These are phyloP conservation scores for Pleurozium schreberi DNA, from an alignment of 225 moss, liverwort and hornwort genomes.

Conservation along the genomic window DNA sequence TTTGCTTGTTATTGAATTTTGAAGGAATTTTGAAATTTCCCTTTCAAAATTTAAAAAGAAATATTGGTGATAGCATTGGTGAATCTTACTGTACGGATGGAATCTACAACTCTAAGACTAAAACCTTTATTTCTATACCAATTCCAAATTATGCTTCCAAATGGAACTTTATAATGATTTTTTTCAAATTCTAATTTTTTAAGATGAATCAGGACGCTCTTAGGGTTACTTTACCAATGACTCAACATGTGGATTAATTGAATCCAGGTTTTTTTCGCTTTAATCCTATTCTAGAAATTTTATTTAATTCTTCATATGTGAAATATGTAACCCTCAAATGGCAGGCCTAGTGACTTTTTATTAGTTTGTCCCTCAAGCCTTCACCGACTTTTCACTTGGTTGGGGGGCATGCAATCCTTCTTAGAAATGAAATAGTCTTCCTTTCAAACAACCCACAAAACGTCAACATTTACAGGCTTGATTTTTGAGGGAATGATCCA, in stretches of 20 bases:
- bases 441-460: rapidly evolving
- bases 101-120: too few relatives aligned
- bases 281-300: not conserved
- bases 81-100: too few relatives aligned
- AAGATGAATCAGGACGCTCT: too few relatives aligned
- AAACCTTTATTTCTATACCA: too few relatives aligned
- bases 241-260: not conserved
- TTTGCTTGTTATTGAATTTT: too few relatives aligned
- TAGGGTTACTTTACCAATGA: too few relatives aligned
- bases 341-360: rapidly evolving
- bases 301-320: not conserved
- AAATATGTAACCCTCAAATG: not conserved
- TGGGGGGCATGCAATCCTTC: not conserved
- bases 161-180: too few relatives aligned
- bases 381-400: not conserved
- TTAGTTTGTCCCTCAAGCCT: rapidly evolving
- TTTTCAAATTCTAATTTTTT: too few relatives aligned
- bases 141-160: too few relatives aligned
- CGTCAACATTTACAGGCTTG: rapidly evolving
- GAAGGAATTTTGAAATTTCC: too few relatives aligned
- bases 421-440: not conserved
- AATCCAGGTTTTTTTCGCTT: not conserved
- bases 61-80: too few relatives aligned
- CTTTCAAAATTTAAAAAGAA: too few relatives aligned
- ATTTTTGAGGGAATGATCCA: not conserved